A percentile compares a stretch with the other conserved stretches of the same genome.
These are phyloP conservation scores for Leccinum broughii DNA, from an alignment of 768 basidiomycete genomes.

Conservation along the genomic window DNA sequence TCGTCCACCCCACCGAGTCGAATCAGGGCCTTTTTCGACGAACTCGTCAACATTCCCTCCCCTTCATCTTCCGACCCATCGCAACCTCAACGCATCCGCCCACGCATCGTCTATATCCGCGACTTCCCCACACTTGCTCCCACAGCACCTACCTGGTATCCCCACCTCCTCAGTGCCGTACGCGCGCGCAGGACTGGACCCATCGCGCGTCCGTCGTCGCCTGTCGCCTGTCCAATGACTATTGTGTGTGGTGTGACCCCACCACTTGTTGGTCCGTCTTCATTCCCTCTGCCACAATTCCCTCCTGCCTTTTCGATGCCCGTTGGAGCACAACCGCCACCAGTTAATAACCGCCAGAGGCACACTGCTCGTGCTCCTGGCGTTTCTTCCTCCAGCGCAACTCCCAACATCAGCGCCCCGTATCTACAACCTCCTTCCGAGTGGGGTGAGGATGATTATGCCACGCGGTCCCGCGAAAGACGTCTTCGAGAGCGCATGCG, in stretches of 20 bases:
- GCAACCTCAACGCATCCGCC: conserved; percentile 37
- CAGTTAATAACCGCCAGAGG: conserved; percentile 8
- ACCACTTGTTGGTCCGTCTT: conserved; percentile 54
- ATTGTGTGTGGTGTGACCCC: conserved; percentile 91
- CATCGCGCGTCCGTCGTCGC: conserved; percentile 57
- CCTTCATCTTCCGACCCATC: conserved; percentile 27
- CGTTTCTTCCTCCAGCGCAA: conserved; percentile 35
- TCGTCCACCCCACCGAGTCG: conserved; percentile 51
- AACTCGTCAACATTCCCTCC: conserved; percentile 65
- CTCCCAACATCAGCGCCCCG: conserved; percentile 22
- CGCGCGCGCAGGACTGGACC: conserved; percentile 70
- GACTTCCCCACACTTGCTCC: conserved; percentile 77
- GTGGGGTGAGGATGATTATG: conserved; percentile 66
- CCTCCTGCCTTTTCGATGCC: conserved; percentile 14
- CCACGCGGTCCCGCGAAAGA: conserved; percentile 68
- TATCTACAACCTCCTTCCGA: conserved; percentile 34
- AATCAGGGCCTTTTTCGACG: conserved; percentile 73
- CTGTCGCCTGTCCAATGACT: conserved; percentile 67
- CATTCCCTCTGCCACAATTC: conserved; percentile 17
- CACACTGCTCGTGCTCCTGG: conserved; percentile 26
- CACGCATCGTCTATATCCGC: conserved; percentile 81
- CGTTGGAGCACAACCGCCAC: conserved; percentile 14
- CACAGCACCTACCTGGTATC: conserved; percentile 77
- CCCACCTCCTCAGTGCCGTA: conserved; percentile 76
- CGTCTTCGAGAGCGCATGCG: conserved; percentile 69